Conservation (phyloP, 495 filamentous ascomycete species). For the Jackrogersella multiformis region DNA sequence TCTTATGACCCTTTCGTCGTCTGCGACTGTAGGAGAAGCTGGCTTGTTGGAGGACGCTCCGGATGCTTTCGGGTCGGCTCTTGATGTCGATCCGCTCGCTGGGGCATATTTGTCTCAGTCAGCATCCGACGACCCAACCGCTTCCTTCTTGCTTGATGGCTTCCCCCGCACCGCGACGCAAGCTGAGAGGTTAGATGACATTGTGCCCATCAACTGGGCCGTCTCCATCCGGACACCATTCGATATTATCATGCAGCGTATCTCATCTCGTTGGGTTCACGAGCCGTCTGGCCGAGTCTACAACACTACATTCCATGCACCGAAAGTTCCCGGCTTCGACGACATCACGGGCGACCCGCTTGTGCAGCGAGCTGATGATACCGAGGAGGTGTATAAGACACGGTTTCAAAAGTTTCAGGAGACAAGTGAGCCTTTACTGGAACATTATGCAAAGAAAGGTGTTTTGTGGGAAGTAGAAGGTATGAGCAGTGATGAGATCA, state of each 20-base stretch:
- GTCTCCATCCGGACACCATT: conserved; percentile 72
- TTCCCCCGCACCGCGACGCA: conserved; percentile 90
- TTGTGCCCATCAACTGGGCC: conserved; percentile 92
- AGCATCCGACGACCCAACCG: conserved; percentile 72
- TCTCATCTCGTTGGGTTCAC: conserved; percentile 92
- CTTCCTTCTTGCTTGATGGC: conserved; percentile 94
- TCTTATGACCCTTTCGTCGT: conserved; percentile 56
- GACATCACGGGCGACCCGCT: conserved; percentile 91
- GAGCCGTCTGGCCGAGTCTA: conserved; percentile 91
- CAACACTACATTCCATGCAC: conserved; percentile 90
- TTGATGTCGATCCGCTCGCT: conserved; percentile 45
- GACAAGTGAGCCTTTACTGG: conserved; percentile 81
- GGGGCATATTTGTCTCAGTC: conserved; percentile 48
- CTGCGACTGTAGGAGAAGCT: conserved; percentile 37
- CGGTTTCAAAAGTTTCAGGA: conserved; percentile 85
- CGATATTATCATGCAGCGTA: conserved; percentile 85
- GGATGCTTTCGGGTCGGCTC: conserved; percentile 52
- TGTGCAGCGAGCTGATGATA: conserved; percentile 84
- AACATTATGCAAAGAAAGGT: conserved; percentile 88
- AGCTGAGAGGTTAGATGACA: conserved; percentile 75
- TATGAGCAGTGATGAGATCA: conserved; percentile 92
- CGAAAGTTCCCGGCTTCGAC: conserved; percentile 81
- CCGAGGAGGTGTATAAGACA: conserved; percentile 81
- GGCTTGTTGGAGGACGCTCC: conserved; percentile 43
- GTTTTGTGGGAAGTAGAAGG: conserved; percentile 89